Conservation (phyloP, 257 asterid genomes). For the Pogostemon cablin region DNA sequence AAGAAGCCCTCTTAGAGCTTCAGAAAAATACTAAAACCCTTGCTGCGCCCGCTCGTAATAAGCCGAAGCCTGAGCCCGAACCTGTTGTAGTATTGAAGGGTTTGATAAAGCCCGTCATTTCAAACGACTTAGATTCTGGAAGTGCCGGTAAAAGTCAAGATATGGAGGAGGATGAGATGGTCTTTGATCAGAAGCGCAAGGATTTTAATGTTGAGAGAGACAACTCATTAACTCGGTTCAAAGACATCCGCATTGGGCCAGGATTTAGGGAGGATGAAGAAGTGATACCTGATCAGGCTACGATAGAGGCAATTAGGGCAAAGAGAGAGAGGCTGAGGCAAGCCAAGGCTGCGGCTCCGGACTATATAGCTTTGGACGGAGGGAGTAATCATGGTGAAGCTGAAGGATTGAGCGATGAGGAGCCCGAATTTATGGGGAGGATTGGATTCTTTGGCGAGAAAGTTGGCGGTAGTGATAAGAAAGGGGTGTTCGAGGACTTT, state of each 20-base stretch:
- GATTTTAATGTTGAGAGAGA: slow-evolving; percentile 40
- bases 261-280: slow-evolving; percentile 47
- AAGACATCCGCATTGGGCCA: slow-evolving; percentile 49
- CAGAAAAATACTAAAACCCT: slow-evolving; percentile 89
- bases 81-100: slow-evolving; percentile 77
- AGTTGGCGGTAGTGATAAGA: slow-evolving; percentile 52
- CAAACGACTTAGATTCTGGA: slow-evolving; percentile 35
- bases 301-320: slow-evolving; percentile 77
- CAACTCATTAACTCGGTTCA: slow-evolving; percentile 43
- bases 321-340: slow-evolving; percentile 90
- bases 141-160: slow-evolving; percentile 33
- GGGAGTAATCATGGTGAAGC: slow-evolving; percentile 98
- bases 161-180: slow-evolving; percentile 39
- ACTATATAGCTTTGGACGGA: slow-evolving; percentile 81
- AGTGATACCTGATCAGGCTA: slow-evolving; percentile 68
- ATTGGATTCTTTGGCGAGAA: slow-evolving; percentile 86
- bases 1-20: slow-evolving; percentile 92
- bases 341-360: slow-evolving; percentile 80
- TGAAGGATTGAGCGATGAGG: slow-evolving; percentile 97
- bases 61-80: slow-evolving; percentile 54
- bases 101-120: slow-evolving; percentile 58
- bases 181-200: slow-evolving; percentile 33
- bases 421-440: slow-evolving; percentile 84
- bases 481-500: slow-evolving; percentile 86
- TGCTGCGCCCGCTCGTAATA: slow-evolving; percentile 56